Evolutionary conservation across 2,329 filamentous ascomycete genomes (phyloP).

Genomic region (Hypoxylon sp.): DNA sequence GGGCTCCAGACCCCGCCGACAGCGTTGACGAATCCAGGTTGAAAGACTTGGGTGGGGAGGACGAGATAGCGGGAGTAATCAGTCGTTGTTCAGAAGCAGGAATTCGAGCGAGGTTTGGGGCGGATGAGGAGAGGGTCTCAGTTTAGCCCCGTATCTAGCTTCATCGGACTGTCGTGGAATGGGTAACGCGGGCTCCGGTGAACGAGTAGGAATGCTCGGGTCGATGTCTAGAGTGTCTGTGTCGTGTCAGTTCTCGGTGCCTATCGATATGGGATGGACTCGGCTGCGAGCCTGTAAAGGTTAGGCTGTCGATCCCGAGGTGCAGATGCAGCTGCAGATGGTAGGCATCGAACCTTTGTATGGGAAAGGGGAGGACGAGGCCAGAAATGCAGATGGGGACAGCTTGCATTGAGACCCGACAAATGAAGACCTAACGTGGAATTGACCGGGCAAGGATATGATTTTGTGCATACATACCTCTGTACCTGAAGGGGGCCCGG

Average conservation of each 20-base stretch:
- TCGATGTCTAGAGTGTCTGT: conserved; percentile 39
- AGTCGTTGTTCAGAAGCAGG: conserved; percentile 31
- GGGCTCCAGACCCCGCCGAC: conserved; percentile 65
- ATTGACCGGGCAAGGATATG: conserved; percentile 22
- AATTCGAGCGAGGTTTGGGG: conserved; percentile 30
- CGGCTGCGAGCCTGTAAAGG: conserved; percentile 21
- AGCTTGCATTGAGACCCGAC: conserved; percentile 6
- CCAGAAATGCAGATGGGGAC: conserved; percentile 26
- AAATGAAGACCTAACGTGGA: conserved; percentile 32
- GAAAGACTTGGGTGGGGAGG: conserved; percentile 27
- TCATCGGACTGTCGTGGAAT: conserved; percentile 46
- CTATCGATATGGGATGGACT: conserved; percentile 36
- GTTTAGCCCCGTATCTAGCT: conserved; percentile 41
- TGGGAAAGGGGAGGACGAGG: conserved; percentile 36
- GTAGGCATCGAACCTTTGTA: conserved; percentile 20
- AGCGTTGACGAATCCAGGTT: conserved; percentile 68
- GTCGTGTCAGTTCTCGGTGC: conserved; percentile 40
- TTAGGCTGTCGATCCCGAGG: conserved; percentile 38
- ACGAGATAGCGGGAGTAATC: conserved; percentile 10
- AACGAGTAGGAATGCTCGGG: conserved; percentile 45
- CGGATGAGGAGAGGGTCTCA: conserved; percentile 44
- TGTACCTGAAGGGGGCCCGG: conserved; percentile 22
- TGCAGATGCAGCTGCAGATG: conserved; percentile 25
- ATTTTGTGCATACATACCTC: conserved; percentile 40
- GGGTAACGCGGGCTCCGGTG: conserved; percentile 29